Evolutionary conservation across 2,329 filamentous ascomycete genomes (phyloP), one percentile per base, ranked within the genome.

Genomic region (Colletotrichum chlorophyti): DNA sequence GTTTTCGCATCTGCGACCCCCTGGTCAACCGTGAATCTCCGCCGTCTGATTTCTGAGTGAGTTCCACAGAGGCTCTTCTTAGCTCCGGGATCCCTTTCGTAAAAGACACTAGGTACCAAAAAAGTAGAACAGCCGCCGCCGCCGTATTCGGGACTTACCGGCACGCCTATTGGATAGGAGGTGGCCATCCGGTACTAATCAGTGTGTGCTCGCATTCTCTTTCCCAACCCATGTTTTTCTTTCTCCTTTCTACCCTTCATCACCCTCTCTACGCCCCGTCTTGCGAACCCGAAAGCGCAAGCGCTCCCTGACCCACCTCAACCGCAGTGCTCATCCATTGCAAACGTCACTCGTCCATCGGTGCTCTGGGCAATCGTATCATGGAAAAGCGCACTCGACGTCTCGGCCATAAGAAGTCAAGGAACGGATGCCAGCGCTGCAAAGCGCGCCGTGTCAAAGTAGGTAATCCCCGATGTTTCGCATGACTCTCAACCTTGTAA

Each of bases 391-490:
- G 50, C 24, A 54, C 50, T 23, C 42, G 55, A 12, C 50, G 55
- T 8, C 55, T 58, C 5, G 55, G 55, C 11, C 69, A 71, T 43
- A 65, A 65, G 43, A 71, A 71, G 49, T 70, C 68, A 10, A 66
- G 69, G 34, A 68, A 70, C 17, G 69, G 69, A 4, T 71, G 69
- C 51, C 52, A 59, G 9, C 68, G 64, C 14, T 71, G 69, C 59
- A 71, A 71, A 40, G 48, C 52, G 1, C 65, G 69, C 3, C 66
- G 69, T 1, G 69, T 70, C 26, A 70, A 69, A 64, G 67, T 65
- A 51, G 24, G 64, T 12, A 50, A n/a, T 6, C 12, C 26, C 24
- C 3, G 14, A 6, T 17, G 19, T 24, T 11, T 10, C 7, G n/a
- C 15, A 29, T 6, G 15, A 21, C 21, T 17, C 19, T n/a, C 8